Evolutionary conservation across 345 rosid species (phyloP), one percentile per base, ranked within the genome.

Genomic region (Salix purpurea): DNA sequence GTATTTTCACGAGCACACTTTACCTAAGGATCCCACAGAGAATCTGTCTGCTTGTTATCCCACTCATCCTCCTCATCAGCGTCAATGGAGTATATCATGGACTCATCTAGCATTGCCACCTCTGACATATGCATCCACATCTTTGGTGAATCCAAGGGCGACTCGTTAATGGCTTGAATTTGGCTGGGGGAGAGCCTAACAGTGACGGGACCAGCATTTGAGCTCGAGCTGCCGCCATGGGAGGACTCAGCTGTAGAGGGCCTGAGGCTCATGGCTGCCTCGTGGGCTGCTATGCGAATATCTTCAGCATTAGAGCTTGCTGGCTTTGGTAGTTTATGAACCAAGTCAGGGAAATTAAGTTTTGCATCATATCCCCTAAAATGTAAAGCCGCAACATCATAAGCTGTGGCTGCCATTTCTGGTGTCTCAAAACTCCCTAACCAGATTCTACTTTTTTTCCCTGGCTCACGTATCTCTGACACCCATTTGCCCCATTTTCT

Each of bases 401-500:
- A 94, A 4, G 98, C 98, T 0, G 96, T 91, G 1, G 98, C 98
- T 0, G 98, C 98, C 98, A 94, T 94, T 86, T 94, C 94, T 0
- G 97, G 86, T 0, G 89, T 83, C 78, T 90, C 95, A 26, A 88
- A 90, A 85, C 98, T 94, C 13, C 98, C 98, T 1, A 94, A 85
- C 98, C 98, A 94, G 15, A 94, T 88, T 32, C 98, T 77, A 0
- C 88, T 88, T 73, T 94, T 94, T 68, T 86, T 94, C 10, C 98
- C 94, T 0, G 97, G 95, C 71, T 94, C 94, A 9, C 98, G 86
- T 64, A 94, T 94, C 78, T 94, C 98, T 0, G 98, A 92, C 15
- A 94, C 98, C 98, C 98, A 94, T 76, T 90, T 94, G 30, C 98
- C 98, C 98, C 98, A 94, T 82, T 91, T 92, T 58, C 98, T 79